These are phyloP conservation scores for Prunus mume DNA, from an alignment of 306 rosid genomes.

Conservation along the genomic window DNA sequence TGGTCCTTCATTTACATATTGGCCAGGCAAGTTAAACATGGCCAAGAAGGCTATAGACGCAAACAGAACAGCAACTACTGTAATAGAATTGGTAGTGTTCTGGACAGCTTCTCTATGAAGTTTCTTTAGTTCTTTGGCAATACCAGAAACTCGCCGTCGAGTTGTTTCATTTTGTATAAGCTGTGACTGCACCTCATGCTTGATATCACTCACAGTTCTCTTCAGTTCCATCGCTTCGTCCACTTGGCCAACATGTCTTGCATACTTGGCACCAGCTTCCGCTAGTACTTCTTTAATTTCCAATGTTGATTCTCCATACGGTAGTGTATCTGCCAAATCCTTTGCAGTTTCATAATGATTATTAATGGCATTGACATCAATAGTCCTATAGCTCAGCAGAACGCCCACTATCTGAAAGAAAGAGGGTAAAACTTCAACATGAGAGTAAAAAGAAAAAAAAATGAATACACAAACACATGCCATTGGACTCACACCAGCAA, in stretches of 20 bases:
- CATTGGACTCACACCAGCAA: neutral
- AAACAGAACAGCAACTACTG: slow-evolving; percentile 86
- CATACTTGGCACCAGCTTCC: slow-evolving; percentile 85
- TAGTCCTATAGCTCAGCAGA: slow-evolving; percentile 53
- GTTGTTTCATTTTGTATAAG: slow-evolving; percentile 78
- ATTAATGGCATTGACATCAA: slow-evolving; percentile 75
- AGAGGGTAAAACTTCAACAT: slow-evolving; percentile 21
- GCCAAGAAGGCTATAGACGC: slow-evolving; percentile 98
- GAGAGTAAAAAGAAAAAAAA: neutral
- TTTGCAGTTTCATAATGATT: slow-evolving; percentile 75
- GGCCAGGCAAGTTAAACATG: slow-evolving; percentile 94
- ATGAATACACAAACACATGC: neutral
- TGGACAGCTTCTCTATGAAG: slow-evolving; percentile 95
- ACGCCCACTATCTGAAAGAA: slow-evolving; percentile 61
- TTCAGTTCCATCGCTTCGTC: slow-evolving; percentile 95
- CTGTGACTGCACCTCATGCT: slow-evolving; percentile 88
- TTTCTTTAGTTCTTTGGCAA: slow-evolving; percentile 89
- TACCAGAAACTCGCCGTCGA: slow-evolving; percentile 82
- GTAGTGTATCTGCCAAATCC: slow-evolving; percentile 89
- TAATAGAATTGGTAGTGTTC: slow-evolving; percentile 78
- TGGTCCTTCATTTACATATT: slow-evolving; percentile 29
- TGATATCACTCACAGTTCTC: slow-evolving; percentile 92
- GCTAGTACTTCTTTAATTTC: slow-evolving; percentile 67
- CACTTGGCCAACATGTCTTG: slow-evolving; percentile 70
- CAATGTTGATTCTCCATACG: slow-evolving; percentile 65